Evolutionary conservation across 2,329 filamentous ascomycete species (phyloP).

Genomic region (Fusarium euwallaceae): DNA sequence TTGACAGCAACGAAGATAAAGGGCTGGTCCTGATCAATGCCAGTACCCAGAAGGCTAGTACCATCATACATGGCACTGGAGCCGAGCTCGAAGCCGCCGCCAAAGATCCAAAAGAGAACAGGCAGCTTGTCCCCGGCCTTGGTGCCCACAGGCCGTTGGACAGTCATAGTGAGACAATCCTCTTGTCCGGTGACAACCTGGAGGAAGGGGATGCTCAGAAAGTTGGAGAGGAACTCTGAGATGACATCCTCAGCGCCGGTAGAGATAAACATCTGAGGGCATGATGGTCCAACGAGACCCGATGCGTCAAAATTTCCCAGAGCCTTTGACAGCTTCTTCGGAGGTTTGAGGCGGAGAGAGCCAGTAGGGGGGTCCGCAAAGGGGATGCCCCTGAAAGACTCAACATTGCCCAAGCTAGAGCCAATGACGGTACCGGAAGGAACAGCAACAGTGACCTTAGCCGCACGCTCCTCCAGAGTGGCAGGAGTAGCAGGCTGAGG

Average conservation of each 20-base stretch:
- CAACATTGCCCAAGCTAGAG: constrained; percentile 61
- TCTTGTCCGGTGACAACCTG: constrained; percentile 69
- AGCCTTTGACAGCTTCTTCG: constrained; percentile 66
- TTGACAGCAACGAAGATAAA: constrained; percentile 84
- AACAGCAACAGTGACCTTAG: constrained; percentile 66
- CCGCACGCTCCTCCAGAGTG: constrained; percentile 58
- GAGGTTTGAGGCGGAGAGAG: constrained; percentile 75
- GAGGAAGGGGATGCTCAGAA: constrained; percentile 70
- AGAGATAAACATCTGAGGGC: constrained; percentile 78
- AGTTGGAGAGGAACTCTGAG: constrained; percentile 59
- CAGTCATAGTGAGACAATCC: constrained; percentile 73
- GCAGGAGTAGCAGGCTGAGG: constrained; percentile 38
- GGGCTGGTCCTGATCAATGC: constrained; percentile 60
- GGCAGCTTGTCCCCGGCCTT: constrained; percentile 69
- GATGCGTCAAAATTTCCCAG: constrained; percentile 74
- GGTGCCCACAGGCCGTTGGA: constrained; percentile 71
- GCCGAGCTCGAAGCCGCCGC: constrained; percentile 73
- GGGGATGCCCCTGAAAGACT: constrained; percentile 81
- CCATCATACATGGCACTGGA: constrained; percentile 67
- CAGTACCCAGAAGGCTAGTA: constrained; percentile 59
- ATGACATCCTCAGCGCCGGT: constrained; percentile 57
- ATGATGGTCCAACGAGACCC: constrained; percentile 66
- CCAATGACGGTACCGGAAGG: constrained; percentile 70
- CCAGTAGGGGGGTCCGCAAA: constrained; percentile 79
- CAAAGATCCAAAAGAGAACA: constrained; percentile 79